Evolutionary conservation across 306 rosid species (phyloP), one percentile per base, ranked within the genome.

Genomic region (Fragaria ananassa): DNA sequence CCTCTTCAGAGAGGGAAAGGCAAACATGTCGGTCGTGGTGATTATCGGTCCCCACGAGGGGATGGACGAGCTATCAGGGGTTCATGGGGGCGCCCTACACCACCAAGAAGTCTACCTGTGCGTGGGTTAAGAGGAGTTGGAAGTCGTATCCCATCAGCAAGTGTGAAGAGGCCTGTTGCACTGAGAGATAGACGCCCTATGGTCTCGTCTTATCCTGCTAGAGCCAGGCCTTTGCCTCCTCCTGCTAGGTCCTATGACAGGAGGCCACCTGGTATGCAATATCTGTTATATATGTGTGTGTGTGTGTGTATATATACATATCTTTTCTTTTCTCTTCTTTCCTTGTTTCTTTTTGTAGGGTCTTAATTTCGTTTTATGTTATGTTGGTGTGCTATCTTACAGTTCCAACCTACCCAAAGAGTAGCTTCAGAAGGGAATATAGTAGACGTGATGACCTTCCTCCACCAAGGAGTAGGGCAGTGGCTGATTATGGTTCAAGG

Each of bases 1-100:
- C 99, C 99, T 25, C 93, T 96, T 62, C 98, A 96, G 83, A 84
- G 97, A 81, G 98, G 96, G 58, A 93, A 89, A 70, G 98, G 99
- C 70, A 92, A 87, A 39, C 93, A 88, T 72, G 81, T 79, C 18
- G 80, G 88, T 74, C 99, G 89, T 8, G 91, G 93, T 41, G 99
- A 92, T 80, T 88, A 77, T 63, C 89, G 91, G 54, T 76, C 93
- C 61, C 50, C 89, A 23, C 93, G 87, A 6, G 85, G 82, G 14
- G 68, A 83, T 78, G 92, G 90, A 19, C 70, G 92, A 72, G 82
- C 81, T 74, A 34, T 78, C 10, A 88, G 93, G 72, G 86, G 93
- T 68, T 89, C 98, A 8, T 96, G 98, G 97, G 86, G 85, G 73
- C 91, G 87, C 57, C 91, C 97, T 65, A 37, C 70, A 75, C 74